These are phyloP conservation scores for Penicillium sp. DNA, from an alignment of 2,329 filamentous ascomycete genomes.

Conservation along the genomic window DNA sequence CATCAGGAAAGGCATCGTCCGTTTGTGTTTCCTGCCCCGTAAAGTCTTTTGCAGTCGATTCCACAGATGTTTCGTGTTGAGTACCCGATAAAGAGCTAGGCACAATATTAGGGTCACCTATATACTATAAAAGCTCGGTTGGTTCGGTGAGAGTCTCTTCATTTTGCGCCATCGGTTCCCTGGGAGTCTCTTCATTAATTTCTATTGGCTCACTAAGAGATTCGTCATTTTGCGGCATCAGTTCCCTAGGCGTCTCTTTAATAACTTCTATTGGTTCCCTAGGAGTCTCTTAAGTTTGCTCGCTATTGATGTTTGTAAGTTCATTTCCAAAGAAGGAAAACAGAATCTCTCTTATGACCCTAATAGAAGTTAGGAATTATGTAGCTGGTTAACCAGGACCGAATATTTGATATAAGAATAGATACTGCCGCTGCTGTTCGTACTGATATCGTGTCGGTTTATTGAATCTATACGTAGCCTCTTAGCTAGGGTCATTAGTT, in stretches of 20 bases:
- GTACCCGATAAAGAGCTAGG: no score
- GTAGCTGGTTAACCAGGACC: not conserved
- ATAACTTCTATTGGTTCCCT: not conserved
- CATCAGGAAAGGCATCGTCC: not conserved
- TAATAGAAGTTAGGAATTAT: constrained; percentile 1
- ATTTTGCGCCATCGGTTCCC: no score
- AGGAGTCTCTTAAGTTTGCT: not conserved
- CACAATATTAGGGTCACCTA: no score
- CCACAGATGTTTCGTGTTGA: not conserved
- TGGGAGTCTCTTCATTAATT: no score
- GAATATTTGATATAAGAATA: not conserved
- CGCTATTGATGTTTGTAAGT: not conserved
- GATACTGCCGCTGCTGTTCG: not conserved
- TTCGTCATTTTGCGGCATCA: not conserved
- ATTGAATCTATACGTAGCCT: constrained; percentile 1
- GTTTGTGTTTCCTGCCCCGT: no score
- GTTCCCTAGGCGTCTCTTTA: not conserved
- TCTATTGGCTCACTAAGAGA: no score
- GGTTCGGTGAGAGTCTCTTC: no score
- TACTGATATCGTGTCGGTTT: not conserved
- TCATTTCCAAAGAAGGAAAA: constrained; percentile 6
- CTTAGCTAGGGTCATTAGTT: not conserved
- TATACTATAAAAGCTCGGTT: no score
- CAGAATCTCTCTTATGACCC: constrained; percentile 4
- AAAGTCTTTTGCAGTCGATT: not conserved